Evolutionary conservation across 2,329 filamentous ascomycete species (phyloP).

Genomic region (Gnomoniopsis smithogilvyi): DNA sequence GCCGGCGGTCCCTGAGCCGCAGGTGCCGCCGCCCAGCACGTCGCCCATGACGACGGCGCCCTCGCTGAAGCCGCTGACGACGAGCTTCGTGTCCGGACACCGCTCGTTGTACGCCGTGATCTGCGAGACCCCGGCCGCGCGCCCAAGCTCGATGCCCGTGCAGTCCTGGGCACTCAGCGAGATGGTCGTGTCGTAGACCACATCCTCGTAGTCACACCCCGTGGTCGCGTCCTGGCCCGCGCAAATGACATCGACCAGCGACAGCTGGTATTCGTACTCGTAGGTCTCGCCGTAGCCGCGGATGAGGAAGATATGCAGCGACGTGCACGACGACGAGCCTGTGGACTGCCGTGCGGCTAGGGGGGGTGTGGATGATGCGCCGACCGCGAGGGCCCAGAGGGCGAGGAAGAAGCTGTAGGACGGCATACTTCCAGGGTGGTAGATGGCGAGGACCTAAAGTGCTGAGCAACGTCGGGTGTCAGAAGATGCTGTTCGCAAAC

Average conservation of each 20-base stretch:
- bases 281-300: constrained; percentile 8
- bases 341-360: constrained; percentile 21
- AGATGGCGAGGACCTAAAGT: neutral
- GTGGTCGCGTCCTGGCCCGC: neutral
- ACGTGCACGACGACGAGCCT: constrained; percentile 2
- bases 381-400: neutral
- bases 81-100: constrained; percentile 8
- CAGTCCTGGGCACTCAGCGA: neutral
- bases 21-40: constrained; percentile 1
- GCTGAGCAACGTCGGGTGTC: neutral
- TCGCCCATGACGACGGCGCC: constrained; percentile 3
- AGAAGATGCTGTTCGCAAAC: too few species aligned
- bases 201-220: constrained; percentile 10
- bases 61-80: constrained; percentile 6
- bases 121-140: constrained; percentile 3
- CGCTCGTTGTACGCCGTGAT: constrained; percentile 6
- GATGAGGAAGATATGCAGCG: constrained; percentile 7
- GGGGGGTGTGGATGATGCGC: neutral
- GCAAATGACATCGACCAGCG: constrained; percentile 4
- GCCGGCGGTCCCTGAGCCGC: neutral
- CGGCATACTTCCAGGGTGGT: neutral
- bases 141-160: constrained; percentile 2
- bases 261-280: neutral
- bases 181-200: constrained; percentile 5
- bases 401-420: neutral